Percentiles rank a stretch among this genome's conserved stretches.
phyloP scores from a whole-genome alignment of 2,329 filamentous ascomycete species.

The Colletotrichum sojae region DNA sequence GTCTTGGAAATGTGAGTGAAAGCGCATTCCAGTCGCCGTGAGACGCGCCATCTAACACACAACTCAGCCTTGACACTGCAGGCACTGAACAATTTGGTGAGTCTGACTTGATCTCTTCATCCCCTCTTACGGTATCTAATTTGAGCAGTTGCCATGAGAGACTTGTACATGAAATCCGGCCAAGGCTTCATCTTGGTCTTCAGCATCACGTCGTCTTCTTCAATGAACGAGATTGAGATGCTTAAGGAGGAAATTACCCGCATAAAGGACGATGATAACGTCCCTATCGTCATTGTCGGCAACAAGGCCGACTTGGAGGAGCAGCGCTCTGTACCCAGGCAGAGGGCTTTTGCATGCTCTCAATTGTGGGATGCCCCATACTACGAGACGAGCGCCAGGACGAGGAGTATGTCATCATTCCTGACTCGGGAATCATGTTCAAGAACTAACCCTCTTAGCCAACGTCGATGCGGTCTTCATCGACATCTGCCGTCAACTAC shows the following conservation, averaged over 20 bases:
- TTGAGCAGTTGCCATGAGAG: constrained; percentile 74
- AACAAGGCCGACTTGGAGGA: constrained; percentile 95
- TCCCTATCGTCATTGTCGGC: constrained; percentile 90
- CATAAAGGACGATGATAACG: constrained; percentile 88
- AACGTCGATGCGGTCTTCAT: constrained; percentile 94
- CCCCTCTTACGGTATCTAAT: neutral
- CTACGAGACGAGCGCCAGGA: constrained; percentile 89
- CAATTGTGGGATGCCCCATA: constrained; percentile 91
- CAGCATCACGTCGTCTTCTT: constrained; percentile 88
- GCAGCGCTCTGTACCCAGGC: constrained; percentile 82
- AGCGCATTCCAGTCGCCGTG: neutral
- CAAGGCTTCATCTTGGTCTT: constrained; percentile 94
- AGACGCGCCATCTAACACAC: constrained; percentile 45
- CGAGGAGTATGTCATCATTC: constrained; percentile 69
- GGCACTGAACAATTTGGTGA: constrained; percentile 94
- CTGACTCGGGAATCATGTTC: neutral
- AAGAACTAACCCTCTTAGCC: constrained; percentile 58
- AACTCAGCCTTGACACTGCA: constrained; percentile 82
- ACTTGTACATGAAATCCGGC: constrained; percentile 93
- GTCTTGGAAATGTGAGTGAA: constrained; percentile 85
- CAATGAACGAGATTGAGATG: constrained; percentile 84
- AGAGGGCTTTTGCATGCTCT: constrained; percentile 86
- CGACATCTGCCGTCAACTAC: constrained; percentile 87
- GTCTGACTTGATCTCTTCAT: constrained; percentile 51
- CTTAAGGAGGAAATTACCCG: constrained; percentile 91